Conservation (phyloP, 1,284 basidiomycete species). For the Agroathelia rolfsii region DNA sequence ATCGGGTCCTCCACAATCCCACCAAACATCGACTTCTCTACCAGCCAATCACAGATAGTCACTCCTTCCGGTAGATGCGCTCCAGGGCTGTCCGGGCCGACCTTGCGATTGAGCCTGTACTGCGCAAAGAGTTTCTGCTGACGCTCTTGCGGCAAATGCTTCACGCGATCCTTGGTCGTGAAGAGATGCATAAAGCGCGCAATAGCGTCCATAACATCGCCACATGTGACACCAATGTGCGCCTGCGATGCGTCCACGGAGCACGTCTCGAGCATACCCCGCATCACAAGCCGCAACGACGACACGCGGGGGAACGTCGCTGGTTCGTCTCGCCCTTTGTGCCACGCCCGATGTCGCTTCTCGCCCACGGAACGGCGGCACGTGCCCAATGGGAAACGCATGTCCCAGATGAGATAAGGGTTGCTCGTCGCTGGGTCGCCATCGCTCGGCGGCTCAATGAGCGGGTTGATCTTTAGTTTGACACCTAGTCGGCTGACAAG, state of each 20-base stretch:
- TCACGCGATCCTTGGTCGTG: slow-evolving; percentile 41
- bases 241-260: slow-evolving; percentile 37
- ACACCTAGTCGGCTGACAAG: slow-evolving; percentile 39
- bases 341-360: slow-evolving; percentile 49
- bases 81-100: slow-evolving; percentile 51
- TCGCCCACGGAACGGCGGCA: slow-evolving; percentile 54
- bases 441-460: slow-evolving; percentile 41
- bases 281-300: slow-evolving; percentile 40
- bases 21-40: slow-evolving; percentile 45
- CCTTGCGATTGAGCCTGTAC: slow-evolving; percentile 57
- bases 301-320: slow-evolving; percentile 63
- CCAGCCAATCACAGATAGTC: slow-evolving; percentile 54
- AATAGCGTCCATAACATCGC: slow-evolving; percentile 56
- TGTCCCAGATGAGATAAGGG: slow-evolving; percentile 60
- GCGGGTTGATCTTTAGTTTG: slow-evolving; percentile 44
- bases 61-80: slow-evolving; percentile 51
- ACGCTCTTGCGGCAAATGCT: slow-evolving; percentile 23
- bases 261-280: slow-evolving; percentile 50
- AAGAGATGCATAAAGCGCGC: slow-evolving; percentile 39
- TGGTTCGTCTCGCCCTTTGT: slow-evolving; percentile 54
- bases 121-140: slow-evolving; percentile 34
- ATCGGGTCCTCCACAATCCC: slow-evolving; percentile 46
- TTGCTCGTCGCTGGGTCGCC: slow-evolving; percentile 29
- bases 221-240: slow-evolving; percentile 58
- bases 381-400: slow-evolving; percentile 53